These are phyloP conservation scores for Aureobasidium sp. DNA, from an alignment of 2,329 filamentous ascomycete species.

Conservation along the genomic window DNA sequence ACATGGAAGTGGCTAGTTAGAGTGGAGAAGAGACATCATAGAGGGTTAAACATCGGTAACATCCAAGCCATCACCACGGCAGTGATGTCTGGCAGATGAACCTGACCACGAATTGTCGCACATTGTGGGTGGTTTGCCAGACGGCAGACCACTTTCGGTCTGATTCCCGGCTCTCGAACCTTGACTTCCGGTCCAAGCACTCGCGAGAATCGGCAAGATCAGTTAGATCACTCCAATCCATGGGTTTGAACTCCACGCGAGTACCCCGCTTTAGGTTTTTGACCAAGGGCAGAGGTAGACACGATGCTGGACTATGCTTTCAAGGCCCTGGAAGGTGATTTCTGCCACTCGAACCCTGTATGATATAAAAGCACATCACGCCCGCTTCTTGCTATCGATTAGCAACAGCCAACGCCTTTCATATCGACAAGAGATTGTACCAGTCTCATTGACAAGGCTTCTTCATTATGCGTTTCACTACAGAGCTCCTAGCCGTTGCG, in stretches of 20 bases:
- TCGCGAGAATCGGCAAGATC: neutral
- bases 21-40: neutral
- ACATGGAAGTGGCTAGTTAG: neutral
- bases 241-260: neutral
- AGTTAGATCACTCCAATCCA: neutral
- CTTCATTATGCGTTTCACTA: slow-evolving; percentile 12
- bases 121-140: neutral
- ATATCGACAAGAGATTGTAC: slow-evolving; percentile 11
- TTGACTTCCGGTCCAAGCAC: neutral
- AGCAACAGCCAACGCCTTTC: neutral
- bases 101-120: neutral
- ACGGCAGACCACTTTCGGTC: neutral
- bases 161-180: neutral
- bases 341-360: neutral
- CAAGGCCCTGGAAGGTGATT: neutral
- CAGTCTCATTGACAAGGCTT: slow-evolving; percentile 1
- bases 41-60: neutral
- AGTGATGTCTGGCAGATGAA: neutral
- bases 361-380: neutral
- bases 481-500: slow-evolving; percentile 10
- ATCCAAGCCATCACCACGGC: neutral
- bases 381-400: neutral
- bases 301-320: neutral
- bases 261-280: slow-evolving; percentile 1
- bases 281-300: neutral